A percentile compares a stretch with the other conserved stretches of the same genome.
Evolutionary conservation across 202 grass and related monocot species (phyloP).

Genomic region (Brachypodium distachyon): DNA sequence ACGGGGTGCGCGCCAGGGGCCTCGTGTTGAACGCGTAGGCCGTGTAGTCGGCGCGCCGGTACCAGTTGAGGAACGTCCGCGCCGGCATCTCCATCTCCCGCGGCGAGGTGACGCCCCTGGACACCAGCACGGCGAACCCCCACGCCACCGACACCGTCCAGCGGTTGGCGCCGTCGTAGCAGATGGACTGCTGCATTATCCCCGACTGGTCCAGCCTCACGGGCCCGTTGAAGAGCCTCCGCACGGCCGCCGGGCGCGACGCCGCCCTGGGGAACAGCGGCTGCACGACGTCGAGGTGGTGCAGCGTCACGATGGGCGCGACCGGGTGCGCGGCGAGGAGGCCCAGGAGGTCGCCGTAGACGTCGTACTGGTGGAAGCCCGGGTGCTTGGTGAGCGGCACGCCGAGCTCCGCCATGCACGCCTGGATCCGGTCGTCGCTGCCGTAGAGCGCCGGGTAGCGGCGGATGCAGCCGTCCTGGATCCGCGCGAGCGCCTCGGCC

Average conservation of each 20-base stretch:
- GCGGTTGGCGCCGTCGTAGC: slow-evolving; percentile 45
- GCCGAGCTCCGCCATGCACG: slow-evolving; percentile 96
- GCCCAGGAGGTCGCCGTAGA: slow-evolving; percentile 81
- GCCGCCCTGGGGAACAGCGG: slow-evolving; percentile 52
- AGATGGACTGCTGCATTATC: slow-evolving; percentile 90
- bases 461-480: slow-evolving; percentile 79
- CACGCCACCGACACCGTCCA: slow-evolving; percentile 92
- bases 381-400: slow-evolving; percentile 75
- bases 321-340: slow-evolving; percentile 76
- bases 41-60: slow-evolving; percentile 72
- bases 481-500: slow-evolving; percentile 43
- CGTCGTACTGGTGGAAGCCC: slow-evolving; percentile 93
- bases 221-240: slow-evolving; percentile 59
- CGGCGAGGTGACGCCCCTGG: slow-evolving; percentile 68
- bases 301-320: slow-evolving; percentile 70
- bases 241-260: slow-evolving; percentile 42
- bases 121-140: slow-evolving; percentile 78
- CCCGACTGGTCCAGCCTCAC: slow-evolving; percentile 63
- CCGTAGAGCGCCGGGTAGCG: slow-evolving; percentile 88
- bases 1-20: slow-evolving; percentile 68
- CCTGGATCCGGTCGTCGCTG: slow-evolving; percentile 88
- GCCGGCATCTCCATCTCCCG: slow-evolving; percentile 96
- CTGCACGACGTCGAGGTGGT: slow-evolving; percentile 83
- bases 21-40: slow-evolving; percentile 86
- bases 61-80: slow-evolving; percentile 91